A percentile compares a stretch with the other conserved stretches of the same genome.
These are phyloP conservation scores for Yarrowia phangngaensis DNA, from an alignment of 805 yeast species.

Conservation along the genomic window DNA sequence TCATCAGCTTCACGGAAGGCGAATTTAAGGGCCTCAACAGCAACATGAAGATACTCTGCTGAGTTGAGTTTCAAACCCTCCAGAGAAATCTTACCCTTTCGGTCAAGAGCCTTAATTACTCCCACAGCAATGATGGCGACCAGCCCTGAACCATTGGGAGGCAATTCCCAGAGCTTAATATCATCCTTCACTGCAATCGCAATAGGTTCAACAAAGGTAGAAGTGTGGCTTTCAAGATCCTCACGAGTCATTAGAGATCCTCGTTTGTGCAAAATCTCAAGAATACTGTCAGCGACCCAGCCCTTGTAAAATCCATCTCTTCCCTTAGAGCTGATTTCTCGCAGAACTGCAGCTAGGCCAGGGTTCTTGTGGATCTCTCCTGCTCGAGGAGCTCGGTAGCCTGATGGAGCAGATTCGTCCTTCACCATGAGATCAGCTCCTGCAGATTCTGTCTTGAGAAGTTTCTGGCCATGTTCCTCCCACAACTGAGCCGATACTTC, in stretches of 20 bases:
- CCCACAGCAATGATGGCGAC: slow-evolving; percentile 72
- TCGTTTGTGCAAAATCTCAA: slow-evolving; percentile 48
- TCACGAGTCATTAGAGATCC: slow-evolving; percentile 56
- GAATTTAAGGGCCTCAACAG: slow-evolving; percentile 68
- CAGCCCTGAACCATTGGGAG: slow-evolving; percentile 80
- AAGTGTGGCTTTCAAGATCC: slow-evolving; percentile 56
- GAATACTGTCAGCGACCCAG: slow-evolving; percentile 61
- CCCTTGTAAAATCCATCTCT: slow-evolving; percentile 68
- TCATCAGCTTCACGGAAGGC: slow-evolving; percentile 74
- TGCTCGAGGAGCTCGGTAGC: slow-evolving; percentile 46
- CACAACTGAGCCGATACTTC: slow-evolving; percentile 55
- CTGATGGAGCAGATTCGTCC: slow-evolving; percentile 28
- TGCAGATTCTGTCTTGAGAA: slow-evolving; percentile 41
- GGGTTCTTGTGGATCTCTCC: slow-evolving; percentile 58
- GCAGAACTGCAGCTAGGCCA: slow-evolving; percentile 52
- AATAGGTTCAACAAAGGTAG: slow-evolving; percentile 66
- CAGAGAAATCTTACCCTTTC: slow-evolving; percentile 44
- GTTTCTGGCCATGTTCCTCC: slow-evolving; percentile 43
- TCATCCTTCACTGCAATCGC: slow-evolving; percentile 43
- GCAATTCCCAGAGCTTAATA: slow-evolving; percentile 68
- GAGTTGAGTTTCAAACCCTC: slow-evolving; percentile 53
- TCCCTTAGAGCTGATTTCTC: slow-evolving; percentile 53
- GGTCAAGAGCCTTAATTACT: slow-evolving; percentile 54
- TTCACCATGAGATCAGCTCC: slow-evolving; percentile 39
- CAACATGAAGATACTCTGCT: slow-evolving; percentile 60